These are phyloP conservation scores for Mesembryanthemum crystallinum DNA, from an alignment of 148 eudicot genomes.

Conservation along the genomic window DNA sequence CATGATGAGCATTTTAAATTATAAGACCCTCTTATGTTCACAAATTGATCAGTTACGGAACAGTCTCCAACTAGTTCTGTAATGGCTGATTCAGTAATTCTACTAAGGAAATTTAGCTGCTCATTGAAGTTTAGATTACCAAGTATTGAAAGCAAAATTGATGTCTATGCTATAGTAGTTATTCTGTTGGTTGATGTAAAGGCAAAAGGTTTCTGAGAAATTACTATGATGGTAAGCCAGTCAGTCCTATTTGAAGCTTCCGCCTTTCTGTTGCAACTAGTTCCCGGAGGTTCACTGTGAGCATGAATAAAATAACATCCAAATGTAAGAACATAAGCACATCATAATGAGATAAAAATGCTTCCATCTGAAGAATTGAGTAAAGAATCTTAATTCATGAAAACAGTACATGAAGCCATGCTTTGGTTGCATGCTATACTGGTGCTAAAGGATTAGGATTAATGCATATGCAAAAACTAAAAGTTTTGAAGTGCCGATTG, in stretches of 20 bases:
- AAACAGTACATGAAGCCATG: neutral
- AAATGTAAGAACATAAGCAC: slow-evolving; percentile 8
- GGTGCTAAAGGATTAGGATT: too few relatives aligned
- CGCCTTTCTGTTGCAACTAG: slow-evolving; percentile 54
- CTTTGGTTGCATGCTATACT: too few relatives aligned
- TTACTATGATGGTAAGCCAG: slow-evolving; percentile 83
- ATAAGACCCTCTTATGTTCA: too few relatives aligned
- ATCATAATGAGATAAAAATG: neutral
- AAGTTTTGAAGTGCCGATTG: neutral
- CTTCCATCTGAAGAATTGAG: neutral
- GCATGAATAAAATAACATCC: neutral
- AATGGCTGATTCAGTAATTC: too few relatives aligned
- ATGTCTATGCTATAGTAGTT: neutral
- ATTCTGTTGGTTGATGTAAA: neutral
- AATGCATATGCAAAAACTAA: too few relatives aligned
- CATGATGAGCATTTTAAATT: neutral
- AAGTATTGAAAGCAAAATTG: too few relatives aligned
- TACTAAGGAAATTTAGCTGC: neutral
- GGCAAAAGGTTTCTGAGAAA: slow-evolving; percentile 11
- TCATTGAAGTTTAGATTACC: neutral
- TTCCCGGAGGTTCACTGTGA: slow-evolving; percentile 79
- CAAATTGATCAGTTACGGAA: neutral
- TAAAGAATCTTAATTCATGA: neutral
- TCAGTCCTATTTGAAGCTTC: slow-evolving; percentile 50
- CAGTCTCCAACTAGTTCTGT: neutral